phyloP scores from a whole-genome alignment of 78 protist genomes.

The Tieghemostelium lacteum region DNA sequence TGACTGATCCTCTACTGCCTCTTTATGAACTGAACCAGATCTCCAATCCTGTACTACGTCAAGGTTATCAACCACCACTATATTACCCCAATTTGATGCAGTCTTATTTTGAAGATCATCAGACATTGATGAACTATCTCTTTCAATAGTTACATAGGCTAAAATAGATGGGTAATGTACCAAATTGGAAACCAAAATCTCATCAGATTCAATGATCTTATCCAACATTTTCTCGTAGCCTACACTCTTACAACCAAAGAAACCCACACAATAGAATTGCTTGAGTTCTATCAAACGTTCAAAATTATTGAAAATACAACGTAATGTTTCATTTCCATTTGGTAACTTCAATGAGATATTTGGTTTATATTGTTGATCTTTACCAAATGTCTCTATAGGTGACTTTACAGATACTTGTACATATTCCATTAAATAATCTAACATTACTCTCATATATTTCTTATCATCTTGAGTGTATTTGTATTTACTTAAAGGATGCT shows the following conservation, averaged over 20 bases:
- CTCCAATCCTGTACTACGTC: conserved; percentile 24
- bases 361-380: background rate
- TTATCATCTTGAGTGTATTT: conserved; percentile 9
- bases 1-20: conserved; percentile 1
- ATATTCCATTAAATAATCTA: conserved; percentile 13
- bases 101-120: background rate
- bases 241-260: conserved; percentile 20
- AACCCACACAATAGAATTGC: conserved; percentile 5
- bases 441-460: conserved; percentile 3
- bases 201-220: conserved; percentile 6
- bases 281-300: background rate
- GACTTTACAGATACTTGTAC: background rate
- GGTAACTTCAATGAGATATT: background rate
- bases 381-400: background rate
- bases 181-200: background rate
- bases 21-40: conserved; percentile 3
- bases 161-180: background rate
- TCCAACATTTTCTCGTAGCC: background rate
- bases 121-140: background rate
- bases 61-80: conserved; percentile 4
- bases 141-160: conserved; percentile 23
- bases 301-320: conserved; percentile 20
- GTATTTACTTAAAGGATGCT: background rate
- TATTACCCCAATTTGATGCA: background rate
- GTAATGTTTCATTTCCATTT: conserved; percentile 18